phyloP scores from a whole-genome alignment of 352 stramenopile species.

The Phytopythium vexans region DNA sequence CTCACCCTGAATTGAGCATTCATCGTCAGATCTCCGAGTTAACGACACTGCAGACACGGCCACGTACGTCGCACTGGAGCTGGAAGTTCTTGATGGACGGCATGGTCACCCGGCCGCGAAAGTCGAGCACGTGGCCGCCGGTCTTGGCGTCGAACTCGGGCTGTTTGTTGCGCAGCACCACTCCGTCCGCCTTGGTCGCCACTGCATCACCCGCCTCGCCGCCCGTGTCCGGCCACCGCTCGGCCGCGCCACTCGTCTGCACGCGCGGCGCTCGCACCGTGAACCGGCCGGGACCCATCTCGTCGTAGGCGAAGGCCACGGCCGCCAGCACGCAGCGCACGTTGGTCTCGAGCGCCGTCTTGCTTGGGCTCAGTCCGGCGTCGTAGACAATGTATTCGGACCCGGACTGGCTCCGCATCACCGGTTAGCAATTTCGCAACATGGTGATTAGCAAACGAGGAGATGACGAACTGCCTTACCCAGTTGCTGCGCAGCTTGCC shows the following conservation, averaged over 20 bases:
- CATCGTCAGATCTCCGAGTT: too few relatives aligned
- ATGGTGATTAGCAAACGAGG: neutral
- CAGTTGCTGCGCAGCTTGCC: slow-evolving; percentile 64
- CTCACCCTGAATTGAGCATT: neutral
- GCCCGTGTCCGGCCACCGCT: slow-evolving; percentile 25
- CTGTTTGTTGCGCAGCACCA: slow-evolving; percentile 91
- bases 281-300: slow-evolving; percentile 56
- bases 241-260: slow-evolving; percentile 15
- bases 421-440: neutral
- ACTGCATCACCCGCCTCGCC: neutral
- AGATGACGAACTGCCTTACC: slow-evolving; percentile 13
- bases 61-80: slow-evolving; percentile 45
- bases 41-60: slow-evolving; percentile 37
- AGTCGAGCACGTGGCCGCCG: slow-evolving; percentile 62
- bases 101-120: slow-evolving; percentile 62
- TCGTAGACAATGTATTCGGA: slow-evolving; percentile 65
- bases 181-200: slow-evolving; percentile 16
- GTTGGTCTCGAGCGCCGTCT: slow-evolving; percentile 39
- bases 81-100: slow-evolving; percentile 77
- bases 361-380: slow-evolving; percentile 42
- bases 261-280: slow-evolving; percentile 39
- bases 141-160: slow-evolving; percentile 47
- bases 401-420: slow-evolving; percentile 23
- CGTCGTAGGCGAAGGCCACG: slow-evolving; percentile 68
- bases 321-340: slow-evolving; percentile 42